Conservation (phyloP, 306 rosid genomes). For the Cucurbita pepo region DNA sequence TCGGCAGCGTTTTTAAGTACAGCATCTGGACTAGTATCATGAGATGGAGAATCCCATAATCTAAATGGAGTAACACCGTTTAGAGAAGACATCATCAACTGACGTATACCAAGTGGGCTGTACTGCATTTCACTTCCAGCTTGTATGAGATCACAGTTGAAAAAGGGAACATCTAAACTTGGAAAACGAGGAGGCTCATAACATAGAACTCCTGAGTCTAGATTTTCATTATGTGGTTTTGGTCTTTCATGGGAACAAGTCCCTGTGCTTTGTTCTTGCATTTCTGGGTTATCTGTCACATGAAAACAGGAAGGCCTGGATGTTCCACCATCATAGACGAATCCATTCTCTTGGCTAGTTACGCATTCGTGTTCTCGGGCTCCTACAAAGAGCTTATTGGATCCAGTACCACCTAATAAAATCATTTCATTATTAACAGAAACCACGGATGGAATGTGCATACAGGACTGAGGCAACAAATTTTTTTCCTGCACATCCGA, state of each 20-base stretch:
- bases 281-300: constrained; percentile 16
- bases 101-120: constrained; percentile 95
- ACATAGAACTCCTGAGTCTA: constrained; percentile 50
- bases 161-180: constrained; percentile 77
- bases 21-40: constrained; percentile 64
- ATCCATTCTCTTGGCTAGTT: constrained; percentile 25
- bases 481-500: constrained; percentile 18
- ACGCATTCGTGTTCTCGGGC: constrained; percentile 33
- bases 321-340: constrained; percentile 30
- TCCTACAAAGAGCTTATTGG: constrained; percentile 27
- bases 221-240: constrained; percentile 27
- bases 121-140: constrained; percentile 72
- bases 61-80: constrained; percentile 77
- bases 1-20: constrained; percentile 75
- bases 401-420: constrained; percentile 16
- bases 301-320: constrained; percentile 32
- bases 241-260: constrained; percentile 24
- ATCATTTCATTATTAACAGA: constrained; percentile 31
- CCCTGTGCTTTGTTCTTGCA: constrained; percentile 26
- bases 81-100: constrained; percentile 76
- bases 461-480: constrained; percentile 22
- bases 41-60: constrained; percentile 88
- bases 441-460: constrained; percentile 12
- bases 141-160: constrained; percentile 89
- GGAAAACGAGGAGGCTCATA: constrained; percentile 97